Percentiles rank a stretch among this genome's conserved stretches.
Conservation (phyloP, 2,329 filamentous ascomycete genomes). For the Epichloe festucae region DNA sequence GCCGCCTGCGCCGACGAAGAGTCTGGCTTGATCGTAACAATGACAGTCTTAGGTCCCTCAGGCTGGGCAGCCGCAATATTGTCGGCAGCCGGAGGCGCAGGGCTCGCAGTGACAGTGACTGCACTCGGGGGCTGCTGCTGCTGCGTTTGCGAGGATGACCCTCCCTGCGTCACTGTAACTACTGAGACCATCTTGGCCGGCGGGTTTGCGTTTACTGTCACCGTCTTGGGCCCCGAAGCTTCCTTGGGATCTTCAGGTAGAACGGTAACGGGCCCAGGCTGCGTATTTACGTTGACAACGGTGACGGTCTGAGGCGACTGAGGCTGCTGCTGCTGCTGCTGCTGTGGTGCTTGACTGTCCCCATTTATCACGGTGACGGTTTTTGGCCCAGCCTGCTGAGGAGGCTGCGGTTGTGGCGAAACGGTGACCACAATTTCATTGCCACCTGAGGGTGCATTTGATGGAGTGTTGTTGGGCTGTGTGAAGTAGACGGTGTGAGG, state of each 20-base stretch:
- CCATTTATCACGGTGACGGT: conserved; percentile 4
- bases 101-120: conserved; percentile 1
- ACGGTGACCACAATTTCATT: conserved; percentile 7
- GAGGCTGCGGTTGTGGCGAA: conserved; percentile 2
- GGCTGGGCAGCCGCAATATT: not conserved
- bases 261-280: conserved; percentile 8
- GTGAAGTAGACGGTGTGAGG: conserved; percentile 8
- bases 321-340: not conserved
- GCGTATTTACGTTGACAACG: not conserved
- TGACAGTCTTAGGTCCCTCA: conserved; percentile 8
- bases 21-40: conserved; percentile 6
- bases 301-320: conserved; percentile 6
- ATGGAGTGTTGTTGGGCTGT: not conserved
- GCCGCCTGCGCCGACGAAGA: conserved; percentile 7
- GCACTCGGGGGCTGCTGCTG: not conserved
- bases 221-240: conserved; percentile 8
- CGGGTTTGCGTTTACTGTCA: conserved; percentile 10
- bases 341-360: not conserved
- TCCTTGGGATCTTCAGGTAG: conserved; percentile 7
- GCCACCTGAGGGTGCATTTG: not conserved
- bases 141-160: not conserved
- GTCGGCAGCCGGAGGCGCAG: not conserved
- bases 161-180: conserved; percentile 4
- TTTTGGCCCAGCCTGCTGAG: not conserved
- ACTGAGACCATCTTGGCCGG: conserved; percentile 10